Evolutionary conservation across 202 grass and related monocot species (phyloP), one percentile per base, ranked within the genome.

Genomic region (Cymbopogon flexuosus): DNA sequence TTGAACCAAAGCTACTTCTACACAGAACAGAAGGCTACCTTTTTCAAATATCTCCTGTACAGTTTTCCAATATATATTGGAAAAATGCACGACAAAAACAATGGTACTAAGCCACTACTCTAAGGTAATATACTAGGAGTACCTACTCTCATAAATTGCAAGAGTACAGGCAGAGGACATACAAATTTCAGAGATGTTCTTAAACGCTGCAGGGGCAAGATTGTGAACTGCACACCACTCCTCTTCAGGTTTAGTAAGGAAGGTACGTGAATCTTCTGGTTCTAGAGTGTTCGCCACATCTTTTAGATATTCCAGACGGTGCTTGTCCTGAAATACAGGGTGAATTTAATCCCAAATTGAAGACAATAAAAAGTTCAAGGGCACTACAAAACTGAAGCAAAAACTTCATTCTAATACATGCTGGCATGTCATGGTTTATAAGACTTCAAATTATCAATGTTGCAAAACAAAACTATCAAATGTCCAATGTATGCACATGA

Each of bases 161-260:
- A 61, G 39, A 76, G 73, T 58, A 82, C 13, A 84, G 13, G 54
- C 27, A 46, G 57, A 80, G 37, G 51, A 83, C 91, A 62, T 93
- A 97, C 94, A 97, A 83, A 97, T 94, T 90, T 94, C 94, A 81
- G 89, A 87, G 67, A 97, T 85, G 77, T 77, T 83, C 39, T 92
- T 84, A 62, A 97, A 86, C 9, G 94, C 88, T 73, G 85, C 66
- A 71, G 81, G 91, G 60, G 81, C 40, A 3, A 97, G 85, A 76
- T 91, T 93, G 87, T 97, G 94, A 81, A 80, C 65, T 74, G 70
- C 85, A 81, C 94, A 97, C 94, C 94, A 97, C 54, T 92, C 91
- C 65, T 90, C 94, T 90, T 97, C 94, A 63, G 76, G 77, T 70
- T 87, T 87, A 87, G 77, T 13, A 81, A 87, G 36, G 18, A 84